These are phyloP conservation scores for Ophiocordyceps polyrhachis-furcata DNA, from an alignment of 2,329 filamentous ascomycete species.

Conservation along the genomic window DNA sequence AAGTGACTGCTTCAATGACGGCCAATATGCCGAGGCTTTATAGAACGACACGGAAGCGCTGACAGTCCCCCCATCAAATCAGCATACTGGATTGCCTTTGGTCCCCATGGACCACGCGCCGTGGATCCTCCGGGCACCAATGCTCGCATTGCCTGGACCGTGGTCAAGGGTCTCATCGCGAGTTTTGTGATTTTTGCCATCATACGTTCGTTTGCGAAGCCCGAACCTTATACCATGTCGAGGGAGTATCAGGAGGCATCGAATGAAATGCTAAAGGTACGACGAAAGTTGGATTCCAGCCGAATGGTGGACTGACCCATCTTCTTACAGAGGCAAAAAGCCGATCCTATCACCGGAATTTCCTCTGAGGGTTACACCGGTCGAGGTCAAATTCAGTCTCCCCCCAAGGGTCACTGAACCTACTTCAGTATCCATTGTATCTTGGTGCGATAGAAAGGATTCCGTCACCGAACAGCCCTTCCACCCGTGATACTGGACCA, in stretches of 20 bases:
- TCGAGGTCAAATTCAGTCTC: slow-evolving; percentile 59
- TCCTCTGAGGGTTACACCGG: slow-evolving; percentile 62
- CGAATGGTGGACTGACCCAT: background rate
- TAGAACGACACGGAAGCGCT: background rate
- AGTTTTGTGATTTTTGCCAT: slow-evolving; percentile 53
- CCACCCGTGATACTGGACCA: background rate
- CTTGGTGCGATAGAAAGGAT: background rate
- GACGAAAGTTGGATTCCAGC: background rate
- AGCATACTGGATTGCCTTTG: slow-evolving; percentile 99
- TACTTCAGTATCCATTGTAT: slow-evolving; percentile 1
- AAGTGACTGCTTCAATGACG: background rate
- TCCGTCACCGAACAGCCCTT: background rate
- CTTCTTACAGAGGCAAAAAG: slow-evolving; percentile 50
- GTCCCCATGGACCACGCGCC: slow-evolving; percentile 84
- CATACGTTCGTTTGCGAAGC: slow-evolving; percentile 54
- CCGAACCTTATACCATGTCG: slow-evolving; percentile 71
- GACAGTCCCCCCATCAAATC: slow-evolving; percentile 7
- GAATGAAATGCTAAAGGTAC: slow-evolving; percentile 85
- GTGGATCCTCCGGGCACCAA: slow-evolving; percentile 67
- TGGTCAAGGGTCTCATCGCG: slow-evolving; percentile 44
- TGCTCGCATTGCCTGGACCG: slow-evolving; percentile 60
- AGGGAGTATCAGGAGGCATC: slow-evolving; percentile 92
- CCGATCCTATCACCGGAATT: slow-evolving; percentile 75
- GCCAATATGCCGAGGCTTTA: background rate
- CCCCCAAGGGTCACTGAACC: slow-evolving; percentile 30